Evolutionary conservation across 2,329 filamentous ascomycete species (phyloP), one percentile per base, ranked within the genome.

Genomic region (Penicillium sp.): DNA sequence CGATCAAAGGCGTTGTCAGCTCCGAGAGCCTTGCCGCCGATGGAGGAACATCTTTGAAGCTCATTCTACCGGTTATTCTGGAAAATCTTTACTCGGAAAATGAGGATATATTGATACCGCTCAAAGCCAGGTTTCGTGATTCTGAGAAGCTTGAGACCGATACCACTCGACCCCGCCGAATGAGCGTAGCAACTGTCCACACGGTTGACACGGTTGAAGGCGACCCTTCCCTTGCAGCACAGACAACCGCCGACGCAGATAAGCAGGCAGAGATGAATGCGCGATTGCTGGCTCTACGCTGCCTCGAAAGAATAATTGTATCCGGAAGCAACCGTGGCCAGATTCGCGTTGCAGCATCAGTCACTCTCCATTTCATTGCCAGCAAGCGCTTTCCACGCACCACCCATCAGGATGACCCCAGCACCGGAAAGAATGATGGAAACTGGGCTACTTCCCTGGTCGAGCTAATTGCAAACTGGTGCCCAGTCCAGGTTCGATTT

Each of bases 401-500:
- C 77, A 54, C 79, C 82, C 60, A 68, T 66, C 7, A 70, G 32
- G 70, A 73, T 20, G 70, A 80, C 49, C 62, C 71, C 12, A 59
- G 73, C 10, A 68, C 72, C 20, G 75, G 68, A 8, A 73, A 76
- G 34, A 70, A 80, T 82, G 61, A 12, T 34, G 75, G 78, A 37
- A 88, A 84, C 43, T 97, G 93, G 93, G 87, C 91, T 1, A 88
- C 91, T 21, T 87, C 86, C 51, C 80, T 97, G 44, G 90, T 95
- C 68, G 84, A 88, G 63, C 82, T 92, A 55, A 82, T 93, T 46
- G 86, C 91, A 13, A 84, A 85, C 52, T 97, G 92, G 91, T 88
- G 91, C 0, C 91, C 94, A 0, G 92, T 97, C 1, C 93, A 97
- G 69, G 91, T 96, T 66, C 88, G 94, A 47, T 97, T 96, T 74